Base-by-base conservation (phyloP, 2,329 filamentous ascomycete species). In the Arthrobotrys iridis region DNA sequence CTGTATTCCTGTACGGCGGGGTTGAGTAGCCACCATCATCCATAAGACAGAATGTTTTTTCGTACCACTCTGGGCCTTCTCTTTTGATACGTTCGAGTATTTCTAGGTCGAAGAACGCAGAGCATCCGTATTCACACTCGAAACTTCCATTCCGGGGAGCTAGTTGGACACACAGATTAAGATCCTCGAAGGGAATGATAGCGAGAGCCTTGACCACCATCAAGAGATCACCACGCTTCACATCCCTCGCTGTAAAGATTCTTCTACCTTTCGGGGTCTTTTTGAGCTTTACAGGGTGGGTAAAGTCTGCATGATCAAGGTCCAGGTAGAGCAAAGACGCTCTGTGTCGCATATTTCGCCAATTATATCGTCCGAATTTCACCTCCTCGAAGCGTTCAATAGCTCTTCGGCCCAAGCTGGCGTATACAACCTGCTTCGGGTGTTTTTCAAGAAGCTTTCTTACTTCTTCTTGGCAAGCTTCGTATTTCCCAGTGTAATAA, bases 181-280 rank as follows among this genome's bases (percentile, higher is more conserved):
- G 11, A 3, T 62, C 46, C 13, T 75, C 57, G 11, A 64, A 58
- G 13, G 57, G 46, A 15, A 58, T 45, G 1, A 68, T 50, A n/a
- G 71, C 57, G 8, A 68, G 24, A 4, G 71, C 71, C 10, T 68
- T 75, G n/a, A 40, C 30, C 1, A 64, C 71, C 57, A 75, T 75
- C 5, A 75, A 33, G 11, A 75, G 15, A 15, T 75, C 71, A 35
- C 71, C 71, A 35, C 71, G 71, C 18, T 75, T 75, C 26, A 75
- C 35, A 24, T 67, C 71, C 13, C 71, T 58, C 6, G 71, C 30
- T 1, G 71, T 68, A 26, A 75, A 75, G 20, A 75, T 45, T 8
- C 71, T 63, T 48, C 71, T 52, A 26, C 71, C 71, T n/a, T 75
- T 75, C 1, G 57, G 45, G 1, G 71, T 75, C 46, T 75, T 75